These are phyloP conservation scores for Chaetomiaceae sp. DNA, from an alignment of 2,329 filamentous ascomycete species.

Conservation along the genomic window DNA sequence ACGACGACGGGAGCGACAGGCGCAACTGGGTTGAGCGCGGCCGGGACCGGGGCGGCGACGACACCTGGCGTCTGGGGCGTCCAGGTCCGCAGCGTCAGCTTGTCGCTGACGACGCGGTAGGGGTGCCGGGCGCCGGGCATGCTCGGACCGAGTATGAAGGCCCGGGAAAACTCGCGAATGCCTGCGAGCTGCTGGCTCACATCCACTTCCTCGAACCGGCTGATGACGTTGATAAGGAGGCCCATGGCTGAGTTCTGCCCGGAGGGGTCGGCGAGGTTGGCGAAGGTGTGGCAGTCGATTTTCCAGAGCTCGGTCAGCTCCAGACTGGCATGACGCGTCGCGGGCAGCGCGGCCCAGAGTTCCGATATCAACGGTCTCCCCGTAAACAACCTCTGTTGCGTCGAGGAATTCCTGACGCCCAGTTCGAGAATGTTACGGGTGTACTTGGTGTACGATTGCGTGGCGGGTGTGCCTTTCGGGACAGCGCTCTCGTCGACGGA, in stretches of 20 bases:
- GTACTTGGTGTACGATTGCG: conserved; percentile 68
- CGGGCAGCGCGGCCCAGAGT: conserved; percentile 64
- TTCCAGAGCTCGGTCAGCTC: conserved; percentile 67
- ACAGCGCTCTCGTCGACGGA: conserved; percentile 65
- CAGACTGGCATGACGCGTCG: conserved; percentile 69
- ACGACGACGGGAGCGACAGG: background rate
- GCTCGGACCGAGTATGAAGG: conserved; percentile 72
- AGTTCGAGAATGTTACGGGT: conserved; percentile 74
- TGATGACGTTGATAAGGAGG: conserved; percentile 71
- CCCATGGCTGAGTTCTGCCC: conserved; percentile 60
- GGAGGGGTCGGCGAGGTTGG: conserved; percentile 63
- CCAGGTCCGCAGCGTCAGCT: conserved; percentile 67
- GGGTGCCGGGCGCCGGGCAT: conserved; percentile 48
- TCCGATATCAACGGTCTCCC: conserved; percentile 60
- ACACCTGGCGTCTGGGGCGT: conserved; percentile 22
- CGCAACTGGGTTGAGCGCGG: conserved; percentile 16
- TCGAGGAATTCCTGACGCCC: conserved; percentile 47
- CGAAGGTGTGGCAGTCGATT: conserved; percentile 72
- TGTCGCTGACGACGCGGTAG: conserved; percentile 67
- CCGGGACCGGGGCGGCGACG: conserved; percentile 35
- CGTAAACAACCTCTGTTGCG: conserved; percentile 59
- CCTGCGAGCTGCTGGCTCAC: conserved; percentile 47
- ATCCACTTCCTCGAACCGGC: conserved; percentile 74
- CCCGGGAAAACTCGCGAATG: conserved; percentile 75
- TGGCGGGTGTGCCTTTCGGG: conserved; percentile 43